Evolutionary conservation across 2,329 filamentous ascomycete genomes (phyloP), one percentile per base, ranked within the genome.

Genomic region (Chaetothyriales sp.): DNA sequence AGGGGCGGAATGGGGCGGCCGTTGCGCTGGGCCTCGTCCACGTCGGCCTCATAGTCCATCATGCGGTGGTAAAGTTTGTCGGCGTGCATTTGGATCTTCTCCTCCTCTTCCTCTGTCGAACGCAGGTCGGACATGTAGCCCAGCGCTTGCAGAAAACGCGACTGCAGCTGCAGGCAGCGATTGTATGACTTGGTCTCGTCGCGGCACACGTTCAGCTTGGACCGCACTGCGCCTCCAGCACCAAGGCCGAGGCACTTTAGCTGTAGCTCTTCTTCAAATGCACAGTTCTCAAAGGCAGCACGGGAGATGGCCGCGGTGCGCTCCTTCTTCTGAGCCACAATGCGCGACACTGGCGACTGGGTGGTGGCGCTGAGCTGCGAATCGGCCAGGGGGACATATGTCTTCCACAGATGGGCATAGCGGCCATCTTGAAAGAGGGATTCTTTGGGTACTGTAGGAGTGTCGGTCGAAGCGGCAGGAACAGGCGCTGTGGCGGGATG

Each of bases 61-160:
- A 96, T 87, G 59, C 84, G 80, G 62, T 90, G 84, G 67, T 88
- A 98, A 43, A 98, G 74, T 56, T 79, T 79, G 70, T 98, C 92
- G 53, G 90, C 90, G 66, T 95, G 89, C 82, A 96, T 86, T 68
- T 96, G 92, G 55, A 98, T 87, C 59, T 83, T 79, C 65, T 95
- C 89, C 60, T 95, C 85, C 48, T 85, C 76, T 26, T 81, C 75
- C 7, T 22, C 45, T n/a, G 9, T 28, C 19, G 20, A n/a, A 10
- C 18, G 18, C 8, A 25, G 20, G 44, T 83, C 77, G 55, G 78
- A 72, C 54, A 56, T 58, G 64, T 95, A 96, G 3, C 92, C 92
- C 18, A 98, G 70, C 1, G 89, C 88, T 67, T 90, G 88, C 25
- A 98, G 71, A 60, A 98, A 89, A 66, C 90, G 84, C 62, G 80